Conservation (phyloP, 2,329 filamentous ascomycete species). For the Aspergillus sclerotialis region DNA sequence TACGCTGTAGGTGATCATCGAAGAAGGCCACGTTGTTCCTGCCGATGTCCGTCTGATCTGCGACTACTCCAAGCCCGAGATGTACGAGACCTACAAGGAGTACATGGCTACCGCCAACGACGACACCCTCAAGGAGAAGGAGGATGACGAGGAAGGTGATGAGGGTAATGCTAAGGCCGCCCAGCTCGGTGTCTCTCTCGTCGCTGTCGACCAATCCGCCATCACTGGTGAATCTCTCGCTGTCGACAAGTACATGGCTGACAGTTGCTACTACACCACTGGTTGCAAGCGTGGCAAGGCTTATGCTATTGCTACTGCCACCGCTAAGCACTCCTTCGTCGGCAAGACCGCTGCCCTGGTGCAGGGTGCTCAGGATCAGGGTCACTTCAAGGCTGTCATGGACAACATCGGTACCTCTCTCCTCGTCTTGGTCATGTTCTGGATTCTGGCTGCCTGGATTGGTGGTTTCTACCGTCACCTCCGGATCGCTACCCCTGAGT, state of each 20-base stretch:
- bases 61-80: constrained; percentile 62
- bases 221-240: constrained; percentile 76
- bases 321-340: constrained; percentile 67
- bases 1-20: constrained; percentile 56
- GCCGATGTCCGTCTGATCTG: constrained; percentile 67
- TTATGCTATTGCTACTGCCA: constrained; percentile 60
- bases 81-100: constrained; percentile 60
- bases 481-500: constrained; percentile 45
- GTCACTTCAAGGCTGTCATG: constrained; percentile 79
- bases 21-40: constrained; percentile 65
- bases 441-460: constrained; percentile 68
- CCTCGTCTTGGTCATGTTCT: constrained; percentile 70
- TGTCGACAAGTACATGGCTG: constrained; percentile 56
- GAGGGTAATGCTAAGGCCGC: constrained; percentile 41
- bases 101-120: constrained; percentile 56
- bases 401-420: constrained; percentile 70
- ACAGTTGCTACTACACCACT: constrained; percentile 70
- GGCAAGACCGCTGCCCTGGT: constrained; percentile 68
- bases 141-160: constrained; percentile 51
- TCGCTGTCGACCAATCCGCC: constrained; percentile 71
- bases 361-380: constrained; percentile 66
- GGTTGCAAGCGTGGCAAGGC: constrained; percentile 76
- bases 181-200: constrained; percentile 57
- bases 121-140: constrained; percentile 54
- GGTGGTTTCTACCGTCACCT: constrained; percentile 71